Percentiles rank a stretch among this genome's conserved stretches.
These are phyloP conservation scores for Athelia psychrophila DNA, from an alignment of 1,284 basidiomycete species.

Conservation along the genomic window DNA sequence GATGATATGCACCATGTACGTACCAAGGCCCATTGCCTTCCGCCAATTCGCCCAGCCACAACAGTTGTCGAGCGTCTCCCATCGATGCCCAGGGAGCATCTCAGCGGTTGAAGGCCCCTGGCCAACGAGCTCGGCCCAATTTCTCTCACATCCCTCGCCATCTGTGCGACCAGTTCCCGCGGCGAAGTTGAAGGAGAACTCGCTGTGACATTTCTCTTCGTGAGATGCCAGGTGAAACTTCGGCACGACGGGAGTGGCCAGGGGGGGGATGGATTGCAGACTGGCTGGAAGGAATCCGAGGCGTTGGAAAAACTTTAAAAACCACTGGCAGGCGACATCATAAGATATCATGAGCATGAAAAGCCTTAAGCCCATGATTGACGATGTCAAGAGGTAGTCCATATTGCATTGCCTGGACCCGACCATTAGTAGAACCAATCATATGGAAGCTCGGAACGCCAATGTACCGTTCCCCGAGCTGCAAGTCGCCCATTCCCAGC, in stretches of 20 bases:
- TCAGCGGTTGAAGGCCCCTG: slow-evolving; percentile 12
- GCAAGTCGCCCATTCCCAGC: slow-evolving; percentile 11
- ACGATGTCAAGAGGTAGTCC: slow-evolving; percentile 15
- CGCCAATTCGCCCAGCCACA: not conserved
- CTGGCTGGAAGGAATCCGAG: not conserved
- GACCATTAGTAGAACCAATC: not conserved
- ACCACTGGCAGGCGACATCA: slow-evolving; percentile 13
- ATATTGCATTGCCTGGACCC: slow-evolving; percentile 16
- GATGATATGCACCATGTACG: not conserved
- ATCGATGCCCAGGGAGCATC: slow-evolving; percentile 12
- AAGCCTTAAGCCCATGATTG: slow-evolving; percentile 1
- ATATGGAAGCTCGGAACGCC: too few relatives aligned
- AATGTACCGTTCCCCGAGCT: slow-evolving; percentile 15
- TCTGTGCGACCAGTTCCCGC: slow-evolving; percentile 16
- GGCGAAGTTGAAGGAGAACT: slow-evolving; percentile 15
- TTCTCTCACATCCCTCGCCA: slow-evolving; percentile 19
- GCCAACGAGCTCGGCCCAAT: slow-evolving; percentile 15
- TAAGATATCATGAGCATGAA: slow-evolving; percentile 8
- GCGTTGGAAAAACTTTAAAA: slow-evolving; percentile 9
- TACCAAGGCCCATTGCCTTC: not conserved
- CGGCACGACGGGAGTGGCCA: not conserved
- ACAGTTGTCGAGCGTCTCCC: not conserved
- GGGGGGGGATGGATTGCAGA: not conserved
- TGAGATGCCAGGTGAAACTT: slow-evolving; percentile 9
- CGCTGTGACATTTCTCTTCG: slow-evolving; percentile 11